Conservation (phyloP, 495 filamentous ascomycete species). For the Talaromyces trachyspermus region DNA sequence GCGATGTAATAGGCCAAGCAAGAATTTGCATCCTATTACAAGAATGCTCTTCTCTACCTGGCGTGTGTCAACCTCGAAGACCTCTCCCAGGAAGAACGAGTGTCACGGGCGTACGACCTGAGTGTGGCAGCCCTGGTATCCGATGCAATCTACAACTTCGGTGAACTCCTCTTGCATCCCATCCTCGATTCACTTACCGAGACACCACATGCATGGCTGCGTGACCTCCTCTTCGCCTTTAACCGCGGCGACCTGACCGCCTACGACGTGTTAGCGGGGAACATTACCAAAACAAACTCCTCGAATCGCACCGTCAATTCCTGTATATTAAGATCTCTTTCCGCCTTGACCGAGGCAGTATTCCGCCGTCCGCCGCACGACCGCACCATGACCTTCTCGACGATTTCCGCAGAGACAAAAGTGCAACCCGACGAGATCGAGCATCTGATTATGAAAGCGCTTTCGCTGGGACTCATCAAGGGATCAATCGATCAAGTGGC, state of each 20-base stretch:
- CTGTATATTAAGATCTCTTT: slow-evolving; percentile 96
- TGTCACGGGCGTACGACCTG: slow-evolving; percentile 82
- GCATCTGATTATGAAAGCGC: slow-evolving; percentile 96
- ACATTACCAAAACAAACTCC: slow-evolving; percentile 72
- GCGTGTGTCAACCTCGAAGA: slow-evolving; percentile 83
- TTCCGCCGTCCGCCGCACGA: slow-evolving; percentile 94
- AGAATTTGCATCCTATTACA: slow-evolving; percentile 94
- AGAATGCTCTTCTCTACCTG: slow-evolving; percentile 94
- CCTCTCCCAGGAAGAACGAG: slow-evolving; percentile 63
- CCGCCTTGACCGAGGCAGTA: slow-evolving; percentile 91
- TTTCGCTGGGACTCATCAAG: slow-evolving; percentile 81
- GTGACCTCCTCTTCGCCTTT: slow-evolving; percentile 91
- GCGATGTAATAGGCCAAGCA: slow-evolving; percentile 50
- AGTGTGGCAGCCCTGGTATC: slow-evolving; percentile 87
- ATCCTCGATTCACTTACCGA: slow-evolving; percentile 77
- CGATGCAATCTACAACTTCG: slow-evolving; percentile 97
- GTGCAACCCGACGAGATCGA: slow-evolving; percentile 87
- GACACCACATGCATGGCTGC: slow-evolving; percentile 69
- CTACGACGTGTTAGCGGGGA: slow-evolving; percentile 71
- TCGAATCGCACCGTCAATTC: slow-evolving; percentile 70
- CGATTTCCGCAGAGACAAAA: slow-evolving; percentile 86
- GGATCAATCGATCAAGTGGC: slow-evolving; percentile 97
- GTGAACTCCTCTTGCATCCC: slow-evolving; percentile 94
- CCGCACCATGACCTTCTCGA: slow-evolving; percentile 81
- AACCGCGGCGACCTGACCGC: slow-evolving; percentile 89